Evolutionary conservation across 139 green algal species (phyloP), one percentile per base, ranked within the genome.

Genomic region (Zygnema cylindricum): DNA sequence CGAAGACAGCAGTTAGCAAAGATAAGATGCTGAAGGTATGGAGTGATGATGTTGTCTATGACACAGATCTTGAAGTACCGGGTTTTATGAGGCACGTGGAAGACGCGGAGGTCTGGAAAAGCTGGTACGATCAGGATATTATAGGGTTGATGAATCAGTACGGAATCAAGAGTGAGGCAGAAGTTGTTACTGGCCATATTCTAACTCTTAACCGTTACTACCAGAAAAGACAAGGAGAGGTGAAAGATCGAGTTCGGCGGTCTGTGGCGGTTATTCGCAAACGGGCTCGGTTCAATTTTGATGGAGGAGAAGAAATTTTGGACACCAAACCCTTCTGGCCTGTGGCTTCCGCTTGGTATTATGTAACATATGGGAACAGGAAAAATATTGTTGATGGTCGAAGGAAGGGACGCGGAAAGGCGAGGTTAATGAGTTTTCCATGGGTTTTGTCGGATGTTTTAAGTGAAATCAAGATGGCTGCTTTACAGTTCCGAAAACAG

Each of bases 151-250:
- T 84, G 77, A 35, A 41, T 35, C n/a, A 33, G 77, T 69, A 84
- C 77, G 77, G 77, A 39, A 84, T 84, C 21, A 2, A 35, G 77
- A 55, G 35, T 3, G 77, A 84, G 36, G 77, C 77, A 55, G 77
- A 84, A 41, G 22, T 84, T 23, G 77, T 84, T 21, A 84, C 77
- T 2, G 77, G 77, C 3, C 33, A 41, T 33, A 35, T 84, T 23
- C n/a, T 41, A 32, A 43, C 3, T 41, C 11, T 79, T 41, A 16
- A 16, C 16, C 36, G 36, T 25, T 43, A 79, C 71, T 41, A 40
- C 11, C 7, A 79, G 71, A 3, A 11, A 41, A 79, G 38, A 16
- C 36, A 11, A 16, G 71, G 16, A 41, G 71, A 79, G 71, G 7
- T 79, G 11, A 41, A 16, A 16, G 36, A 43, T 11, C 71, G 21